These are phyloP conservation scores for Aspergillus wentii DNA, from an alignment of 495 filamentous ascomycete genomes.

Conservation along the genomic window DNA sequence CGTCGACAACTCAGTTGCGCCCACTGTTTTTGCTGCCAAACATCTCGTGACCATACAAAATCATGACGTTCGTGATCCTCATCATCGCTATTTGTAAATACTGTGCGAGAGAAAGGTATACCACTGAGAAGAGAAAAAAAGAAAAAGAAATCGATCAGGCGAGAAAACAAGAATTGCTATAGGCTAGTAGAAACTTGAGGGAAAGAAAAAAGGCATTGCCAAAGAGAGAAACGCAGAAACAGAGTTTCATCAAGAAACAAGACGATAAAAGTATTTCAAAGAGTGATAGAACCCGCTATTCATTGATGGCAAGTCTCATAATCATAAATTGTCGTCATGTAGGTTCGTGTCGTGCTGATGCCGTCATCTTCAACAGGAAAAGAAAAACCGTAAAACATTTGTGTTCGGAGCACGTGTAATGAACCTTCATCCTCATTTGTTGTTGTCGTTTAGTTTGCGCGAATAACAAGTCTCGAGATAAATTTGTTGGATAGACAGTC, in stretches of 20 bases:
- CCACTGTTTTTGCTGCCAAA: slow-evolving; percentile 14
- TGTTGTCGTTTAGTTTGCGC: slow-evolving; percentile 66
- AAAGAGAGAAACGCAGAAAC: slow-evolving; percentile 8
- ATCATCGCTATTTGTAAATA: slow-evolving; percentile 39
- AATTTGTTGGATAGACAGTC: slow-evolving; percentile 94
- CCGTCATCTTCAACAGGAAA: slow-evolving; percentile 6
- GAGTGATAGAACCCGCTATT: slow-evolving; percentile 17
- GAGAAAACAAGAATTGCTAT: slow-evolving; percentile 14
- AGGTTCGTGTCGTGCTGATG: slow-evolving; percentile 16
- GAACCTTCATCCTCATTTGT: slow-evolving; percentile 16
- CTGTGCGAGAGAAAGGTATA: slow-evolving; percentile 42
- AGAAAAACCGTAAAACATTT: slow-evolving; percentile 15
- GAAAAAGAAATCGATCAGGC: slow-evolving; percentile 10
- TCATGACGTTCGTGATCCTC: slow-evolving; percentile 48
- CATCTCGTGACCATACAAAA: slow-evolving; percentile 40
- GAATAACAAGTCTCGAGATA: slow-evolving; percentile 87
- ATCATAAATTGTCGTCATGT: slow-evolving; percentile 23
- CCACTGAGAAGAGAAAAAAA: slow-evolving; percentile 22
- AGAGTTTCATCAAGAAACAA: slow-evolving; percentile 10
- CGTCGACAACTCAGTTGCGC: slow-evolving; percentile 22
- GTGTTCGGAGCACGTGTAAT: slow-evolving; percentile 1
- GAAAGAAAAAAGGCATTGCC: slow-evolving; percentile 16
- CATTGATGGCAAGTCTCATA: slow-evolving; percentile 18
- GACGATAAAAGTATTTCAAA: slow-evolving; percentile 7
- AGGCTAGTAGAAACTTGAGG: slow-evolving; percentile 13